Conservation (phyloP, 1,284 basidiomycete genomes). For the Apiotrichum laibachii region DNA sequence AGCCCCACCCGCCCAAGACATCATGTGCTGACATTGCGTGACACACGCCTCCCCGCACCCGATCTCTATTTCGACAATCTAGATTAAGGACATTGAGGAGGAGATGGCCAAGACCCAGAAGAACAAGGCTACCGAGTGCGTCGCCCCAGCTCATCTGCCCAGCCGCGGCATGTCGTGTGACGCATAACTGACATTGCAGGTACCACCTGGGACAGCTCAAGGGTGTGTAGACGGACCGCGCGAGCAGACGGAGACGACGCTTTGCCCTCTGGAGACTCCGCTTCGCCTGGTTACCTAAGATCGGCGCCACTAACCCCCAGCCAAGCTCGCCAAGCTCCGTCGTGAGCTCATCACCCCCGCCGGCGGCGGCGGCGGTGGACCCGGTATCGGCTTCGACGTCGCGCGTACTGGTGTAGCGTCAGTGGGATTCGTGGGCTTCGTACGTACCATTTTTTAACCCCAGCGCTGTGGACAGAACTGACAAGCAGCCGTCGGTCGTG, state of each 20-base stretch:
- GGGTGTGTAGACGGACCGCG: conserved; percentile 34
- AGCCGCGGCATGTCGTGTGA: neutral
- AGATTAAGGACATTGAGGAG: conserved; percentile 53
- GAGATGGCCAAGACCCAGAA: conserved; percentile 63
- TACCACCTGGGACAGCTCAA: conserved; percentile 97
- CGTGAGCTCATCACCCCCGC: conserved; percentile 86
- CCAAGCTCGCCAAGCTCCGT: conserved; percentile 95
- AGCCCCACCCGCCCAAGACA: neutral
- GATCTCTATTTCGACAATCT: neutral
- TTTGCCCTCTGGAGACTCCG: neutral
- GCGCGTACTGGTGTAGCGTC: conserved; percentile 92
- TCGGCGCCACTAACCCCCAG: conserved; percentile 48
- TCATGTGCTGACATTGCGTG: neutral
- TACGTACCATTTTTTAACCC: conserved; percentile 16
- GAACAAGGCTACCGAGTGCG: conserved; percentile 70
- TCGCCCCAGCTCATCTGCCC: neutral
- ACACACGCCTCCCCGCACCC: neutral
- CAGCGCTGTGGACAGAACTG: neutral
- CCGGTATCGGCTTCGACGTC: conserved; percentile 91
- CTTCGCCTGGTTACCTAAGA: neutral
- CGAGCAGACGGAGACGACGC: neutral
- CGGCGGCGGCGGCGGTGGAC: conserved; percentile 76
- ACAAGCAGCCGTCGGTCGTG: conserved; percentile 28
- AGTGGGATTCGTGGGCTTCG: conserved; percentile 82
- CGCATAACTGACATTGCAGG: conserved; percentile 41